phyloP scores from a whole-genome alignment of 1,284 basidiomycete species.

The Abortiporus biennis region DNA sequence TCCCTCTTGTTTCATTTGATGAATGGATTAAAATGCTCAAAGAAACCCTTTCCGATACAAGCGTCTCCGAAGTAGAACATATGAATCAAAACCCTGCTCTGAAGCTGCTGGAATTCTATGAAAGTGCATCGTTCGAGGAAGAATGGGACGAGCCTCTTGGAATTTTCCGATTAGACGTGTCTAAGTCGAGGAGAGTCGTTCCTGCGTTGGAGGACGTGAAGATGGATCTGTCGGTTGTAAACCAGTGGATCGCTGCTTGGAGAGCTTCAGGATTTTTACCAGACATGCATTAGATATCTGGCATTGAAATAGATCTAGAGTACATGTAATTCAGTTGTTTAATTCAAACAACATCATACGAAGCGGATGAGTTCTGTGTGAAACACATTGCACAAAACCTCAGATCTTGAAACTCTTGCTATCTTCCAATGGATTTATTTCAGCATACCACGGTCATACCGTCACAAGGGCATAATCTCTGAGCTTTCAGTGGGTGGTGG shows the following conservation, averaged over 20 bases:
- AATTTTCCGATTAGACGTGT: background rate
- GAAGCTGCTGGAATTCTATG: slow-evolving; percentile 25
- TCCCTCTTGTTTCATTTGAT: slow-evolving; percentile 23
- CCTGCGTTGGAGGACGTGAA: background rate
- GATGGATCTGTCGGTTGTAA: background rate
- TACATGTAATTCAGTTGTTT: too few species aligned
- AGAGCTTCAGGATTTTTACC: background rate
- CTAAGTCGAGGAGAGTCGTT: background rate
- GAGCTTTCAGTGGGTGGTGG: too few species aligned
- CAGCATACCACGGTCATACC: too few species aligned
- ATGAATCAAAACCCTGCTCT: slow-evolving; percentile 24
- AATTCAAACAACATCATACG: too few species aligned
- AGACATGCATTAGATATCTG: too few species aligned
- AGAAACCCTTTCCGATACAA: slow-evolving; percentile 4
- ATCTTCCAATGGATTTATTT: too few species aligned
- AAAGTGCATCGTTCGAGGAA: too few species aligned
- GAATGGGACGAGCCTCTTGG: slow-evolving; percentile 11
- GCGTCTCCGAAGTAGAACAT: slow-evolving; percentile 14
- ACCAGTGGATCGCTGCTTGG: slow-evolving; percentile 2
- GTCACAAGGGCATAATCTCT: too few species aligned
- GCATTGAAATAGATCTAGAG: too few species aligned
- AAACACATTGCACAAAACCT: too few species aligned
- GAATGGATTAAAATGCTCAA: slow-evolving; percentile 22
- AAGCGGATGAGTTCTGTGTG: too few species aligned
- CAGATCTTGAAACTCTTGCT: too few species aligned